A percentile compares a stretch with the other conserved stretches of the same genome.
phyloP scores from a whole-genome alignment of 2,329 filamentous ascomycete species.

The Phoma sp. region DNA sequence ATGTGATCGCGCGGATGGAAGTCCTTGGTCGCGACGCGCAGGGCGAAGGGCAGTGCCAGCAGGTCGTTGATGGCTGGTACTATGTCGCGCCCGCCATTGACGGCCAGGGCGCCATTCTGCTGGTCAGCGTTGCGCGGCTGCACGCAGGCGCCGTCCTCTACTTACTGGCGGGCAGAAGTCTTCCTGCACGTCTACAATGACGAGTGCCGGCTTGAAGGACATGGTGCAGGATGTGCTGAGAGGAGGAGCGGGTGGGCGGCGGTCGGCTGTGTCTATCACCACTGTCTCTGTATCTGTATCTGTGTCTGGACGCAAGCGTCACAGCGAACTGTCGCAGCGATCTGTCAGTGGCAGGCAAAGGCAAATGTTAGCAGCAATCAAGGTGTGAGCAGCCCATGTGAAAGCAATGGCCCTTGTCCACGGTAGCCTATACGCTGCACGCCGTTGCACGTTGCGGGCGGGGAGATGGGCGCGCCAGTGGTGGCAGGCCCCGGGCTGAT shows the following conservation, averaged over 20 bases:
- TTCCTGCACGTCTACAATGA: constrained; percentile 89
- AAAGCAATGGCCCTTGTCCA: neutral
- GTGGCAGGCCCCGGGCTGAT: neutral
- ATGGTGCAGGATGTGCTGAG: neutral
- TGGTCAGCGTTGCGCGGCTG: constrained; percentile 21
- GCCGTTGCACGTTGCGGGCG: neutral
- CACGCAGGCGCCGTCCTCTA: neutral
- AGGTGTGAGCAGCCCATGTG: neutral
- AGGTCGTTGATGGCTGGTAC: constrained; percentile 75
- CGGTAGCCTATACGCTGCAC: neutral
- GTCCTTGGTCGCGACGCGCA: constrained; percentile 89
- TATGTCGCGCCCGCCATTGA: constrained; percentile 74
- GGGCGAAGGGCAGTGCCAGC: constrained; percentile 70
- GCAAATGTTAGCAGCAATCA: neutral
- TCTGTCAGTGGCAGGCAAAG: neutral
- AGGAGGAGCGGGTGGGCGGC: neutral
- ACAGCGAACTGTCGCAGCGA: neutral
- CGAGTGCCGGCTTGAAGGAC: constrained; percentile 58
- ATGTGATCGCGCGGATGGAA: constrained; percentile 84
- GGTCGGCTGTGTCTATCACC: constrained; percentile 2
- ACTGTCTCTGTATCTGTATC: neutral
- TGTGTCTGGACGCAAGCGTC: too few relatives aligned
- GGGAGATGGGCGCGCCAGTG: neutral
- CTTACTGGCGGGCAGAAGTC: constrained; percentile 91
- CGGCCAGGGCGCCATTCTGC: constrained; percentile 83